Conservation (phyloP, 1,284 basidiomycete genomes). For the Apiotrichum veenhuisii region DNA sequence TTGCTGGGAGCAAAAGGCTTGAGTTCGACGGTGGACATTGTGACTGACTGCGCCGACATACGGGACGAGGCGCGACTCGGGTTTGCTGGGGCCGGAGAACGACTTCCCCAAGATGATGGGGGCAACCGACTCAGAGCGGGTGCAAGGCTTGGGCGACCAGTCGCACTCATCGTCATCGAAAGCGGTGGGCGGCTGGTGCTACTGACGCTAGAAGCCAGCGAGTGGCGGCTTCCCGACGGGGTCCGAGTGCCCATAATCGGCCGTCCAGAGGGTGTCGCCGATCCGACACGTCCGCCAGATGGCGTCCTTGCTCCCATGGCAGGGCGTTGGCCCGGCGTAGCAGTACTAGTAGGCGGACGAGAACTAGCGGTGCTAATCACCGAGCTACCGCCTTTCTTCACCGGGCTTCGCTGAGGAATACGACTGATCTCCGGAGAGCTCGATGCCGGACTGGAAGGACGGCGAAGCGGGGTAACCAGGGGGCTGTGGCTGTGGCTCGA, state of each 20-base stretch:
- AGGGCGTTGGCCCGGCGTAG: neutral
- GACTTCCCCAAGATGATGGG: slow-evolving; percentile 34
- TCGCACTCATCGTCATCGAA: neutral
- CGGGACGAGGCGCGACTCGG: slow-evolving; percentile 28
- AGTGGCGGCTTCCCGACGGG: neutral
- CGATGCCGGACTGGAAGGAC: neutral
- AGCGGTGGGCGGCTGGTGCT: neutral
- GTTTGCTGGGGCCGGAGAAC: slow-evolving; percentile 1
- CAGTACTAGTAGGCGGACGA: neutral
- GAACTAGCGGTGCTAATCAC: neutral
- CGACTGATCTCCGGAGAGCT: neutral
- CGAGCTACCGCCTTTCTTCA: neutral
- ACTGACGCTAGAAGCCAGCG: neutral
- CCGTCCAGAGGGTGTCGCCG: neutral
- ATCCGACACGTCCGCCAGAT: neutral
- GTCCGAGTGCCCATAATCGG: neutral
- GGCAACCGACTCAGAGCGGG: slow-evolving; percentile 20
- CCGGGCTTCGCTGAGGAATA: neutral
- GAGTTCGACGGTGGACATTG: slow-evolving; percentile 8
- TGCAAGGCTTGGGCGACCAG: slow-evolving; percentile 3
- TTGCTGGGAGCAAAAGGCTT: slow-evolving; percentile 37
- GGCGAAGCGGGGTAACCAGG: neutral
- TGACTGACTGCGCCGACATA: slow-evolving; percentile 14
- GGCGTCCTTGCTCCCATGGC: neutral
- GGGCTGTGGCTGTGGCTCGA: neutral